A percentile compares a stretch with the other conserved stretches of the same genome.
Conservation (phyloP, 2,329 filamentous ascomycete species). For the Paecilomyces formosus region DNA sequence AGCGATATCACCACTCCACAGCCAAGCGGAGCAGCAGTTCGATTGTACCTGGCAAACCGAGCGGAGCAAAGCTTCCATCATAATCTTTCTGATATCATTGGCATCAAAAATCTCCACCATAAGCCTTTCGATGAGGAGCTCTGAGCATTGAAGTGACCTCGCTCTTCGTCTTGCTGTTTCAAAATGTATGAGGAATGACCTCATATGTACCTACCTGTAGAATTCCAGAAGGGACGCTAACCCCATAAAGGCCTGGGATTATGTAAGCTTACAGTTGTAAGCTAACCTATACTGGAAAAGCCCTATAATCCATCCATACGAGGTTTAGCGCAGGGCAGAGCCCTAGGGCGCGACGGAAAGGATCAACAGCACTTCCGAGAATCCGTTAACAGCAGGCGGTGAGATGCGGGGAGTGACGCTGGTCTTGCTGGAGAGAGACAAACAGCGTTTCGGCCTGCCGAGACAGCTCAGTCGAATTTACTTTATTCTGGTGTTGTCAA, state of each 20-base stretch:
- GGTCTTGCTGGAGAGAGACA: not conserved
- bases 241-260: not conserved
- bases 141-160: not conserved
- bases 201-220: not conserved
- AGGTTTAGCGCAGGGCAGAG: constrained; percentile 16
- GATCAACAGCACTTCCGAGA: constrained; percentile 10
- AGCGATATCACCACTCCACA: constrained; percentile 18
- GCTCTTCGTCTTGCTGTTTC: not conserved
- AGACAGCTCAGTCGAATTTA: not conserved
- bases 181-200: not conserved
- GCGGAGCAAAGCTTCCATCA: not conserved
- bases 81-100: not conserved
- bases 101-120: not conserved
- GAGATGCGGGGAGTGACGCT: not conserved
- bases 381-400: not conserved
- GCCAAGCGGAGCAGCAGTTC: not conserved
- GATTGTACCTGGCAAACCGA: not conserved
- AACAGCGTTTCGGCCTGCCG: not conserved
- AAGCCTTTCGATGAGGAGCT: not conserved
- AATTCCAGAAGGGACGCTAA: not conserved
- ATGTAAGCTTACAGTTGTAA: not conserved
- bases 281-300: not conserved
- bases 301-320: constrained; percentile 14
- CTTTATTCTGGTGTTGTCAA: not conserved
- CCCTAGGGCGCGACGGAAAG: constrained; percentile 19